phyloP scores from a whole-genome alignment of 2,329 filamentous ascomycete genomes.

The Neofusicoccum sp. region DNA sequence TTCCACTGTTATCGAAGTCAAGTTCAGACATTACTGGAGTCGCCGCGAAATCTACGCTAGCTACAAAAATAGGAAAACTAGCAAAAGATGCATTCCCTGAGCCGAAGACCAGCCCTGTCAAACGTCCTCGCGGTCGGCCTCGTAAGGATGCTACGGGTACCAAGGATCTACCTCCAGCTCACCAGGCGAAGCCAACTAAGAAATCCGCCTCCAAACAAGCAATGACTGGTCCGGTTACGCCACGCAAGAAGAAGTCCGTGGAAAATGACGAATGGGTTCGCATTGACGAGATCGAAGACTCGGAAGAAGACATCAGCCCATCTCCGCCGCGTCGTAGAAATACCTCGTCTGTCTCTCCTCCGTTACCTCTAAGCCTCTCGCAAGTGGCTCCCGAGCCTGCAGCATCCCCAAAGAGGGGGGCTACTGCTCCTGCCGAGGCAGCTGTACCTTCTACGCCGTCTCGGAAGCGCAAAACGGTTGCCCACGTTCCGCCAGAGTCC shows the following conservation, averaged over 20 bases:
- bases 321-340: slow-evolving; percentile 32
- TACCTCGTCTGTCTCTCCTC: background rate
- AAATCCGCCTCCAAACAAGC: background rate
- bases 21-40: background rate
- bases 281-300: slow-evolving; percentile 41
- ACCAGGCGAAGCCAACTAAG: background rate
- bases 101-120: background rate
- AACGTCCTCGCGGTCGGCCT: background rate
- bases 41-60: background rate
- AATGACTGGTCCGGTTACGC: background rate
- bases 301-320: slow-evolving; percentile 33
- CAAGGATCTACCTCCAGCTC: background rate
- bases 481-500: background rate
- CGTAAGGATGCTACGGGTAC: background rate
- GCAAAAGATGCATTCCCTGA: background rate
- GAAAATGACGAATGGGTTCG: slow-evolving; percentile 25
- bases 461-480: background rate
- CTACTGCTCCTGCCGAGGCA: background rate
- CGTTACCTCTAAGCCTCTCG: slow-evolving; percentile 22
- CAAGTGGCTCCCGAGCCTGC: background rate
- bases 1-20: background rate
- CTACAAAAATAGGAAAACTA: background rate
- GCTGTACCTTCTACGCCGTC: background rate
- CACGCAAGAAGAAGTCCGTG: background rate
- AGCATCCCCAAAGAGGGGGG: background rate